phyloP scores from a whole-genome alignment of 2,329 filamentous ascomycete genomes.

The Albophoma yamanashiensis region DNA sequence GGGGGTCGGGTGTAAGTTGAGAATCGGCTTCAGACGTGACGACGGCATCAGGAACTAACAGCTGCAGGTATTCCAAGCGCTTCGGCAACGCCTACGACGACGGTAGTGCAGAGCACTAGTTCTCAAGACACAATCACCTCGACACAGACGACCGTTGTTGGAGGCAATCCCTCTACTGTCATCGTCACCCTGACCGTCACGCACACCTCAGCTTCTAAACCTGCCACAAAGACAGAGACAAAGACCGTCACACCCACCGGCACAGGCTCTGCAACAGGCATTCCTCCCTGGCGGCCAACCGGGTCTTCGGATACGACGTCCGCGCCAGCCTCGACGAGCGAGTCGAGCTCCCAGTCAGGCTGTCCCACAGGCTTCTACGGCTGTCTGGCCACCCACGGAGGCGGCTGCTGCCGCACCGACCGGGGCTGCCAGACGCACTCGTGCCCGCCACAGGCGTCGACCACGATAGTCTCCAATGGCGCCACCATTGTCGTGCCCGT shows the following conservation, averaged over 20 bases:
- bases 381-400: conserved; percentile 74
- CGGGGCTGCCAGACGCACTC: conserved; percentile 73
- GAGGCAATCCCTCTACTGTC: conserved; percentile 26
- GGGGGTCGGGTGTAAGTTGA: conserved; percentile 55
- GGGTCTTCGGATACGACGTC: conserved; percentile 17
- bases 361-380: conserved; percentile 91
- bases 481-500: conserved; percentile 60
- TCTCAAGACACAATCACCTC: conserved; percentile 23
- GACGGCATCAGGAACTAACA: background rate
- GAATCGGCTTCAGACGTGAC: background rate
- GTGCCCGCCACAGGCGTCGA: conserved; percentile 52
- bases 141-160: conserved; percentile 25
- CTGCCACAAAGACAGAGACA: conserved; percentile 25
- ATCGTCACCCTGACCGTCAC: conserved; percentile 30
- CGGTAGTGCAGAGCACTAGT: conserved; percentile 8
- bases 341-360: conserved; percentile 25
- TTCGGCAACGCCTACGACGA: conserved; percentile 14
- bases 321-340: conserved; percentile 23
- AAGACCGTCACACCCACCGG: conserved; percentile 23
- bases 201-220: conserved; percentile 20
- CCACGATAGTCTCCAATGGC: conserved; percentile 56
- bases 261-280: conserved; percentile 25
- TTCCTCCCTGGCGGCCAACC: conserved; percentile 34
- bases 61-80: conserved; percentile 20
- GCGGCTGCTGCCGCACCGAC: conserved; percentile 78